phyloP scores from a whole-genome alignment of 2,329 filamentous ascomycete species.

The Hymenoscyphus repandus region DNA sequence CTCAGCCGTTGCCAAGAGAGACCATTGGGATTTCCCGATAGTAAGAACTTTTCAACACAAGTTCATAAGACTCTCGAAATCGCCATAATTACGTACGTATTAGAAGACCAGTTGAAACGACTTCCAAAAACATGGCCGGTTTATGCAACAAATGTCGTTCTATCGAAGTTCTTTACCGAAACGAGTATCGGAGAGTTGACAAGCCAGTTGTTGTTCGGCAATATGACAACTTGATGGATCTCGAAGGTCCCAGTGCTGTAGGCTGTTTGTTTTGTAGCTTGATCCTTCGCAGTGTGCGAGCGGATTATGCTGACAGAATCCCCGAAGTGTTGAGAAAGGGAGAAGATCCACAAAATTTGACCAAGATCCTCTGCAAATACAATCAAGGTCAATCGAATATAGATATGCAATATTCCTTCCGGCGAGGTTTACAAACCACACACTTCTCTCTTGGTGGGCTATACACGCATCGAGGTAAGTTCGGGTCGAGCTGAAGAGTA shows the following conservation, averaged over 20 bases:
- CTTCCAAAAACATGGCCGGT: not conserved
- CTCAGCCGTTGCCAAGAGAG: no score
- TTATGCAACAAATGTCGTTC: not conserved
- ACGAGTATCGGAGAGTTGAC: not conserved
- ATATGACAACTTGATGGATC: not conserved
- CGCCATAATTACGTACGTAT: no score
- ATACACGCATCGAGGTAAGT: not conserved
- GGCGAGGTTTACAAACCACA: not conserved
- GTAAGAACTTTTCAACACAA: no score
- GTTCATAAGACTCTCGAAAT: no score
- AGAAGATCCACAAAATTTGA: not conserved
- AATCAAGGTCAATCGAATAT: not conserved
- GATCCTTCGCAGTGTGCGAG: not conserved
- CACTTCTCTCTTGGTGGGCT: not conserved
- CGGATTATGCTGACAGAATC: not conserved
- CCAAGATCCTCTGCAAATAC: not conserved
- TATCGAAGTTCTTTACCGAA: not conserved
- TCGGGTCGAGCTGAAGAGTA: not conserved
- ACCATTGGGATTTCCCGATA: no score
- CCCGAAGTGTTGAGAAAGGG: not conserved
- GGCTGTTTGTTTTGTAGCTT: not conserved
- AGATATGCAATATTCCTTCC: not conserved
- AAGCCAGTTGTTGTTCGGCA: not conserved
- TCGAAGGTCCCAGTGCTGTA: not conserved
- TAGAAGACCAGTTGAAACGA: not conserved